Conservation (phyloP, 106 monocot species). For the Acanthochlamys bracteata region DNA sequence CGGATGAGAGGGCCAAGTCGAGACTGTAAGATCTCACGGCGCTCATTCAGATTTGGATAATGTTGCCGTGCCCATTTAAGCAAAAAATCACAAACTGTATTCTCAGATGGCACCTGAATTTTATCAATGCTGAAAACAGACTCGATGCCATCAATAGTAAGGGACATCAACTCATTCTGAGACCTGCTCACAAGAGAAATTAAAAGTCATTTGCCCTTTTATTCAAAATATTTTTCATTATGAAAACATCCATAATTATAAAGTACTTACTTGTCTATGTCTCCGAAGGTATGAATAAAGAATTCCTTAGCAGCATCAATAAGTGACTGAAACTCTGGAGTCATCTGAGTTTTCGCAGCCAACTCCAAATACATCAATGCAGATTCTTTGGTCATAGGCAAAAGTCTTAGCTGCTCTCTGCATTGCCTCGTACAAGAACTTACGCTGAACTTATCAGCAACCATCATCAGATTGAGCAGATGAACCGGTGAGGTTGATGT, state of each 20-base stretch:
- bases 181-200: conserved; percentile 28
- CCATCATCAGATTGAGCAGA: conserved; percentile 60
- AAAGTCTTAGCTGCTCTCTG: conserved; percentile 46
- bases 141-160: conserved; percentile 52
- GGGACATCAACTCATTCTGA: conserved; percentile 57
- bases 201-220: background rate
- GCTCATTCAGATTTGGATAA: conserved; percentile 45
- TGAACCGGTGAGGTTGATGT: conserved; percentile 28
- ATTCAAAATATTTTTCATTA: background rate
- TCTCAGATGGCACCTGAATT: conserved; percentile 72
- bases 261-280: conserved; percentile 48
- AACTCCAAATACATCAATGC: conserved; percentile 67
- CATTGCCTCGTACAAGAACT: conserved; percentile 75
- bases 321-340: conserved; percentile 53
- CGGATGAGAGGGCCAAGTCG: conserved; percentile 43
- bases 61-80: conserved; percentile 64
- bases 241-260: background rate
- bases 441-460: conserved; percentile 73
- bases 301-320: conserved; percentile 67
- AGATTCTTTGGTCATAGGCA: conserved; percentile 63
- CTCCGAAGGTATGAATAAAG: conserved; percentile 44
- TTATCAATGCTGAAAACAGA: conserved; percentile 53
- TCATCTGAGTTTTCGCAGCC: conserved; percentile 48
- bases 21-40: conserved; percentile 46
- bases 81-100: conserved; percentile 57